These are phyloP conservation scores for Trypanosoma rangeli DNA, from an alignment of 208 protist species.

Conservation along the genomic window DNA sequence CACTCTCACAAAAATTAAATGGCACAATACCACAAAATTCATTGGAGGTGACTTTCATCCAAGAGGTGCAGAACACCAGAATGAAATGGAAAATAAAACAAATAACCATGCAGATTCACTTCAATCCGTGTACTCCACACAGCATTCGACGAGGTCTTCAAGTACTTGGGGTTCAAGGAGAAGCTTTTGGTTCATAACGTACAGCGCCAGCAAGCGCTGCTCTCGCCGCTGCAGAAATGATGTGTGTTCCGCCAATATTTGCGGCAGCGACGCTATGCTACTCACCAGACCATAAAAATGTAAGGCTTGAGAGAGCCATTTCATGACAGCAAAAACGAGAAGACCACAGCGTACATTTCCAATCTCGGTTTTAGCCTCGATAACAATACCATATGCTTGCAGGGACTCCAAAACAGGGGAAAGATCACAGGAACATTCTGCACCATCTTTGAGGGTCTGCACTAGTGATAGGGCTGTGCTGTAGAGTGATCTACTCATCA, in stretches of 20 bases:
- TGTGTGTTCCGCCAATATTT: slow-evolving; percentile 8
- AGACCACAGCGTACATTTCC: slow-evolving; percentile 1
- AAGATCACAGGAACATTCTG: slow-evolving; percentile 13
- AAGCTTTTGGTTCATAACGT: slow-evolving; percentile 28
- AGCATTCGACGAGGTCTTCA: slow-evolving; percentile 30
- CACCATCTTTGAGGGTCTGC: slow-evolving; percentile 2
- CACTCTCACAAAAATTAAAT: not conserved
- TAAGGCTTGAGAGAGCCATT: slow-evolving; percentile 30
- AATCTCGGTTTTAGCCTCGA: not conserved
- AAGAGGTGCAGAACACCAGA: not conserved
- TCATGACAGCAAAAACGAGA: slow-evolving; percentile 9
- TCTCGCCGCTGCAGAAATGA: slow-evolving; percentile 8
- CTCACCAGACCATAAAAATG: slow-evolving; percentile 25
- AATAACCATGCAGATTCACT: slow-evolving; percentile 2
- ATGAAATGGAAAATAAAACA: slow-evolving; percentile 5
- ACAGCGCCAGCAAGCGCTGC: slow-evolving; percentile 23
- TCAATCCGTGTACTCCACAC: slow-evolving; percentile 27
- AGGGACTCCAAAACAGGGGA: slow-evolving; percentile 19
- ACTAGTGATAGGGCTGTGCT: slow-evolving; percentile 21
- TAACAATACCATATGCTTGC: not conserved
- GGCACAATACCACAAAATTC: not conserved
- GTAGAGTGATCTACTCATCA: slow-evolving; percentile 25
- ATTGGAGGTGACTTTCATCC: not conserved
- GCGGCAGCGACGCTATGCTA: slow-evolving; percentile 1
- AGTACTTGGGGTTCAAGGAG: slow-evolving; percentile 29